Base-by-base conservation (phyloP, 2,329 filamentous ascomycete species). In the Coniochaeta sp. region DNA sequence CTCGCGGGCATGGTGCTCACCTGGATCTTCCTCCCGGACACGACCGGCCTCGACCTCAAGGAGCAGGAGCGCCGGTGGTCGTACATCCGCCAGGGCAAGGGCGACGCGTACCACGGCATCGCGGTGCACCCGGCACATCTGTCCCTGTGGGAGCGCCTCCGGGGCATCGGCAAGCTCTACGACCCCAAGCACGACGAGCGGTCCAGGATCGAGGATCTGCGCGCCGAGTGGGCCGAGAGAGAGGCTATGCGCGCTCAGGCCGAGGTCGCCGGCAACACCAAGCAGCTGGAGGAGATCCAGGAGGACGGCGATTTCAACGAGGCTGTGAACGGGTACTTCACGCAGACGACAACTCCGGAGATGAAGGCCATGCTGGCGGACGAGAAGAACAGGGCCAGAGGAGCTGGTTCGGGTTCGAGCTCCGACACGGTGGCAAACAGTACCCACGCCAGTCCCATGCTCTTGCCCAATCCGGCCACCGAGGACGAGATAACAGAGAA, bases 41-140 rank as follows among this genome's bases (percentile, higher is more conserved):
- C 93, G 68, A 97, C 93, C 10, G 93, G 93, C 60, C 89, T 98
- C 42, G 93, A 98, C 72, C 86, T 98, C 64, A 96, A 96, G 81
- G 93, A 98, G 76, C 93, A 97, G 77, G 93, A 98, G 77, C 90
- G 93, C 65, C 88, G 93, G 69, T 98, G 93, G 93, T 77, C 81
- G 60, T 97, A 89, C 76, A 91, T 98, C 72, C 88, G 91, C 62
- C 80, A 85, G 2, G 92, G 91, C 63, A 86, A 86, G 62, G 88
- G 87, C 66, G 63, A 85, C 32, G 91, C 97, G 56, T 98, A 98
- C 79, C 93, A 96, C 76, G 93, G 93, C 65, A 88, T 96, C 59
- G 93, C 93, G 62, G 87, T 98, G 62, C 92, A 98, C 80, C 89
- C 91, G 55, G 85, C 89, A 73, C 93, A 98, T 71, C 78, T 98